phyloP scores from a whole-genome alignment of 805 yeast genomes.

The Metschnikowia picachoensis region DNA sequence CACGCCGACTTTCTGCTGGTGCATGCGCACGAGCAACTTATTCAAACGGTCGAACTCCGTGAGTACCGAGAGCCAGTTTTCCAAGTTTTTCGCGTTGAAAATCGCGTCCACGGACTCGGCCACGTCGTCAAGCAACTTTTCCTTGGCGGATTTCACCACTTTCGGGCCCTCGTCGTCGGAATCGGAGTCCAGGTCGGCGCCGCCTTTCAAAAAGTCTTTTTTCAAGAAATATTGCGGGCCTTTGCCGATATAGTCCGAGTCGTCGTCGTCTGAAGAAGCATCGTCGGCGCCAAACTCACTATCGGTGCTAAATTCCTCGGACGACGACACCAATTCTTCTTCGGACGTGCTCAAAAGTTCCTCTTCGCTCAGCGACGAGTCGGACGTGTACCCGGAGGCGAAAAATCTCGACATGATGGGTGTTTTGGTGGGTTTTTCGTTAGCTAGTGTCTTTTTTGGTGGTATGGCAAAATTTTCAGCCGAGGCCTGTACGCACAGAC shows the following conservation, averaged over 20 bases:
- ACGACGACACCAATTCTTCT: constrained; percentile 54
- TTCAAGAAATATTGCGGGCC: constrained; percentile 58
- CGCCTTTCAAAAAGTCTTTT: constrained; percentile 43
- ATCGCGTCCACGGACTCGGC: constrained; percentile 60
- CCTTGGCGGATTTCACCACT: constrained; percentile 90
- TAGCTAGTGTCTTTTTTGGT: not conserved
- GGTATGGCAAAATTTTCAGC: constrained; percentile 12
- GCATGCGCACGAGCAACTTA: constrained; percentile 61
- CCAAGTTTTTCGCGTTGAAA: constrained; percentile 61
- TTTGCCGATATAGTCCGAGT: constrained; percentile 31
- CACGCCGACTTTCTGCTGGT: constrained; percentile 70
- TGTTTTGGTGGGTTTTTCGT: not conserved
- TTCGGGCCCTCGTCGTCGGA: constrained; percentile 69
- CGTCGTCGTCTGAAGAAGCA: constrained; percentile 24
- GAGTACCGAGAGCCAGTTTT: constrained; percentile 76
- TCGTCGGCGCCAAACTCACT: constrained; percentile 49
- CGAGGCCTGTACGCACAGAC: constrained; percentile 9
- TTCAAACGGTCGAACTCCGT: constrained; percentile 75
- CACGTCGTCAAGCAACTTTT: constrained; percentile 86
- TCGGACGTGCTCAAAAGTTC: constrained; percentile 52
- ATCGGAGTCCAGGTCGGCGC: constrained; percentile 40
- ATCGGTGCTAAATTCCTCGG: constrained; percentile 42
- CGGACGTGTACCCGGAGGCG: constrained; percentile 56
- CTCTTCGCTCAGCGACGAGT: constrained; percentile 51
- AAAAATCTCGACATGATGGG: constrained; percentile 86